A percentile compares a stretch with the other conserved stretches of the same genome.
Conservation (phyloP, 2,329 filamentous ascomycete species). For the Magnaporthiopsis poae region DNA sequence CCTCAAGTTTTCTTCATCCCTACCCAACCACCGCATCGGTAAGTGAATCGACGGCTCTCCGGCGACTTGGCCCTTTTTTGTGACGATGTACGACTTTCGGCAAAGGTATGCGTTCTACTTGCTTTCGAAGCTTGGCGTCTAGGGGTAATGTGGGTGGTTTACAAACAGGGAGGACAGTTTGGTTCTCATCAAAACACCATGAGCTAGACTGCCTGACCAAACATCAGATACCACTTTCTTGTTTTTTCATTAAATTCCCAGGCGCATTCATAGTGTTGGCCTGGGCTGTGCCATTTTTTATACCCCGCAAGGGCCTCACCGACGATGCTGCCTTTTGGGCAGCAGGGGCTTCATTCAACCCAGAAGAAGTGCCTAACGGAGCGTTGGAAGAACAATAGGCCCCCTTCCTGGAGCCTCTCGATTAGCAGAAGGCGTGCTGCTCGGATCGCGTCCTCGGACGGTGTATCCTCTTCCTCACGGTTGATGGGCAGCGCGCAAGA, state of each 20-base stretch:
- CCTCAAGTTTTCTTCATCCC: background rate
- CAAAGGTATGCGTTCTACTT: constrained; percentile 7
- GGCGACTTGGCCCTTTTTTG: constrained; percentile 1
- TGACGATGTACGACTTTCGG: constrained; percentile 2
- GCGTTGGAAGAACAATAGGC: constrained; percentile 57
- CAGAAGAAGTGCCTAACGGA: constrained; percentile 70
- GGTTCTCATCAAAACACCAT: background rate
- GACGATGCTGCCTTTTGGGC: constrained; percentile 66
- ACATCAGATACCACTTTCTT: constrained; percentile 11
- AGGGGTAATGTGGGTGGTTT: constrained; percentile 3
- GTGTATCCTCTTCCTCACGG: constrained; percentile 21
- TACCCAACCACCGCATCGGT: background rate
- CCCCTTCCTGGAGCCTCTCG: constrained; percentile 18
- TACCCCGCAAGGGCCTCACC: constrained; percentile 26
- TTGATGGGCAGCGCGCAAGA: constrained; percentile 31
- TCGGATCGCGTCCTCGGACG: constrained; percentile 14
- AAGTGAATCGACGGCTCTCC: background rate
- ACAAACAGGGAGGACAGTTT: background rate
- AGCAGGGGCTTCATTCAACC: constrained; percentile 60
- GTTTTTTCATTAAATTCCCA: background rate
- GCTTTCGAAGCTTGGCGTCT: constrained; percentile 7
- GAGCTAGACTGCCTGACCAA: constrained; percentile 1
- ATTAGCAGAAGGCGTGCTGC: constrained; percentile 29
- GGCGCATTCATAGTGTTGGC: background rate
- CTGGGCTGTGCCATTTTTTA: background rate